Evolutionary conservation across 495 filamentous ascomycete species (phyloP).

Genomic region (Tricharina praecox): DNA sequence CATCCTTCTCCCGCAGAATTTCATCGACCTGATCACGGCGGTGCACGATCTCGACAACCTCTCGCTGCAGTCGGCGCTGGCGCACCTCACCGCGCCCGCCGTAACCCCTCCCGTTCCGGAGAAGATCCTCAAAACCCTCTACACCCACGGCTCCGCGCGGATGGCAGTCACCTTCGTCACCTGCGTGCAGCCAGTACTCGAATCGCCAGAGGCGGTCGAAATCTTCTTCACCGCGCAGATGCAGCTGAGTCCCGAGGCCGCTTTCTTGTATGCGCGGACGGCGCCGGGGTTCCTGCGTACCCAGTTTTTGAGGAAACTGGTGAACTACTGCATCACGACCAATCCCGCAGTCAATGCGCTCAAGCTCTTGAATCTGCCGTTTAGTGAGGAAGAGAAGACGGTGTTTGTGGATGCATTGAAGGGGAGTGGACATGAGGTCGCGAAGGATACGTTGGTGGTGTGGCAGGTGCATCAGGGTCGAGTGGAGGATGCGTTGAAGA

Average conservation of each 20-base stretch:
- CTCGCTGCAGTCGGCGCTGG: not conserved
- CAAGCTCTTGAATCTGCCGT: slow-evolving; percentile 20
- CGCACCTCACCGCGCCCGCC: not conserved
- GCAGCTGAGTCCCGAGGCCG: slow-evolving; percentile 12
- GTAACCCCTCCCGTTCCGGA: not conserved
- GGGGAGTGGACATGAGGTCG: slow-evolving; percentile 8
- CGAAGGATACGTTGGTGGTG: slow-evolving; percentile 23
- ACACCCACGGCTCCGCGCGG: not conserved
- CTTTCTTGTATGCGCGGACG: slow-evolving; percentile 20
- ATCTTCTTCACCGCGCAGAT: slow-evolving; percentile 16
- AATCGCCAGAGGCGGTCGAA: slow-evolving; percentile 14
- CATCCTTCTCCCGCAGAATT: slow-evolving; percentile 2
- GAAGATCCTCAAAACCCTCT: not conserved
- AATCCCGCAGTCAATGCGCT: slow-evolving; percentile 18
- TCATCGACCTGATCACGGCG: not conserved
- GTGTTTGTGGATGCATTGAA: slow-evolving; percentile 14
- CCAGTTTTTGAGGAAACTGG: slow-evolving; percentile 12
- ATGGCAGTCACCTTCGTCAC: not conserved
- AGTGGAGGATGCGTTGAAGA: slow-evolving; percentile 11
- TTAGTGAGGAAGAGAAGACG: slow-evolving; percentile 15
- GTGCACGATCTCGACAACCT: slow-evolving; percentile 19
- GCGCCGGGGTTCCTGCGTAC: slow-evolving; percentile 10
- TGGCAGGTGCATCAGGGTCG: slow-evolving; percentile 20
- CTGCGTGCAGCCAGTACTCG: slow-evolving; percentile 9
- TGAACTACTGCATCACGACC: slow-evolving; percentile 7